These are phyloP conservation scores for Coemansia umbellata DNA, from an alignment of 192 early-diverging fungal species.

Conservation along the genomic window DNA sequence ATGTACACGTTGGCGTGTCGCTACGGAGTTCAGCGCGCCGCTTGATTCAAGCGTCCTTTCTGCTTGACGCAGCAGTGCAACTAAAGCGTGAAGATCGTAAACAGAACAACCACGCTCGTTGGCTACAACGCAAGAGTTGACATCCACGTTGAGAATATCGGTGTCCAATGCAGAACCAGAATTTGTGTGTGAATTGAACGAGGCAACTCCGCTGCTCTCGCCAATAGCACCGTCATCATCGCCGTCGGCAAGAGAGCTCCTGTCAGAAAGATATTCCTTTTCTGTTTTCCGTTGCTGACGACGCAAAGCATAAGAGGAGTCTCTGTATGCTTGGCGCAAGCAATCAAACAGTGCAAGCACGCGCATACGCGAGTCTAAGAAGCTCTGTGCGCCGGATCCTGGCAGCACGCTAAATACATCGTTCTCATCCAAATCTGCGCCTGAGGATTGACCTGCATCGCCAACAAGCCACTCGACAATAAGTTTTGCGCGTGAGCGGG, in stretches of 20 bases:
- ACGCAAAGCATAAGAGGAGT: conserved; percentile 16
- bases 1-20: conserved; percentile 51
- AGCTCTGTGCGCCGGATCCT: conserved; percentile 7
- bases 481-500: conserved; percentile 40
- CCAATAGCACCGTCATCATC: conserved; percentile 13
- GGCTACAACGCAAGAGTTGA: conserved; percentile 46
- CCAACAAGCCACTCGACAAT: conserved; percentile 47
- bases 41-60: conserved; percentile 45
- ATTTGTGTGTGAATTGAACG: conserved; percentile 1
- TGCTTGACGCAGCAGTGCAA: conserved; percentile 53
- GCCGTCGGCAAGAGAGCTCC: not conserved
- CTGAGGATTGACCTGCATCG: conserved; percentile 20
- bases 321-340: conserved; percentile 42
- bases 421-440: not conserved
- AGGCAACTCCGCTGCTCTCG: conserved; percentile 9
- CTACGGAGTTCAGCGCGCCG: conserved; percentile 45
- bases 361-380: conserved; percentile 47
- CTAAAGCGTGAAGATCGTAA: conserved; percentile 70
- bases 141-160: conserved; percentile 57
- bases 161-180: conserved; percentile 68
- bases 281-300: conserved; percentile 20
- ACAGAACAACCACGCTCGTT: conserved; percentile 58
- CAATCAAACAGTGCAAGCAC: conserved; percentile 38
- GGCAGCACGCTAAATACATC: conserved; percentile 21
- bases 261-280: conserved; percentile 13